These are phyloP conservation scores for Talaromyces ruber DNA, from an alignment of 495 filamentous ascomycete genomes.

Conservation along the genomic window DNA sequence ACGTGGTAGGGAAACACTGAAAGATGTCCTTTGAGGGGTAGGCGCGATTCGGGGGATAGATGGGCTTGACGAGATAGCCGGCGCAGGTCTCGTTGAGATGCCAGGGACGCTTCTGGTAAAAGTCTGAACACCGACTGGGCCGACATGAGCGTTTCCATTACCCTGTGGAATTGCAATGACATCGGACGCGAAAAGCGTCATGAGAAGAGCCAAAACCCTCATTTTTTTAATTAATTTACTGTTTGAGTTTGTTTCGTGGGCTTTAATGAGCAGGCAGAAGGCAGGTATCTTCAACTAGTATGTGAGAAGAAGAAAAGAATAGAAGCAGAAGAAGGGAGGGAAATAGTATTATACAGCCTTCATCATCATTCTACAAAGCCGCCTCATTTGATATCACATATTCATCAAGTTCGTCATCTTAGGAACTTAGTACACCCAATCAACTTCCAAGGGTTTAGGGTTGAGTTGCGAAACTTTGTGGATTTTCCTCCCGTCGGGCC, in stretches of 20 bases:
- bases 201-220: not conserved
- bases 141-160: not conserved
- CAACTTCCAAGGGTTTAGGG: not conserved
- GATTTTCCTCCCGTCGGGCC: slow-evolving; percentile 1
- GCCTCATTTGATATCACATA: slow-evolving; percentile 4
- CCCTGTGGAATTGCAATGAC: not conserved
- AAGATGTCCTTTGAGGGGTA: not conserved
- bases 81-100: not conserved
- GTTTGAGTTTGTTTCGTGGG: not conserved
- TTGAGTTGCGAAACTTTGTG: not conserved
- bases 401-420: slow-evolving; percentile 1
- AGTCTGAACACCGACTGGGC: not conserved
- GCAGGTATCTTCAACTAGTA: not conserved
- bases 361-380: not conserved
- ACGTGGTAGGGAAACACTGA: not conserved
- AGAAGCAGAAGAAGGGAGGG: not conserved
- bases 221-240: not conserved
- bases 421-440: not conserved
- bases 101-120: not conserved
- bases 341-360: not conserved
- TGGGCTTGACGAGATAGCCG: not conserved
- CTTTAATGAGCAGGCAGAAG: not conserved
- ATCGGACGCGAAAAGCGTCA: not conserved
- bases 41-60: not conserved
- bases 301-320: not conserved